Evolutionary conservation across 1,284 basidiomycete species (phyloP).

Genomic region (Cryptococcus sp.): DNA sequence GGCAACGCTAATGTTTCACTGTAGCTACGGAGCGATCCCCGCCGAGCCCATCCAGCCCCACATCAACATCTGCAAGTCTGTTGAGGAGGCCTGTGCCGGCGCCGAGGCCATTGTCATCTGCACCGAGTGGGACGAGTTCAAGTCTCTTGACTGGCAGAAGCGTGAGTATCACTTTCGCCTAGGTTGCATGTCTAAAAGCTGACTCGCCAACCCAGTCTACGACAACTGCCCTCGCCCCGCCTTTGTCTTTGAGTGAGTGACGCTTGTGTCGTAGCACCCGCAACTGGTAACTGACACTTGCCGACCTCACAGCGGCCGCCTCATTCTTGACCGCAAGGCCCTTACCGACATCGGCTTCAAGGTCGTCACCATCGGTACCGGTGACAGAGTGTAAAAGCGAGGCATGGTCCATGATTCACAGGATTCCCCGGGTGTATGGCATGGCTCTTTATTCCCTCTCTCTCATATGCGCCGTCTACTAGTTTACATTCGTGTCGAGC

Average conservation of each 20-base stretch:
- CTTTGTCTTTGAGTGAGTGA: slow-evolving; percentile 74
- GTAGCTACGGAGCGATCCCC: slow-evolving; percentile 46
- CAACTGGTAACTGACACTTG: not conserved
- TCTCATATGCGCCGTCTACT: not conserved
- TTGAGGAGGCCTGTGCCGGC: slow-evolving; percentile 80
- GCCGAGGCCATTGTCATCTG: slow-evolving; percentile 86
- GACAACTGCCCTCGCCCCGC: slow-evolving; percentile 90
- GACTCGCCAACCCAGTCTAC: slow-evolving; percentile 60
- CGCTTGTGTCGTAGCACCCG: not conserved
- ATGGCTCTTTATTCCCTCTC: not conserved
- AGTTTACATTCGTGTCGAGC: not conserved
- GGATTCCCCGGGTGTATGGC: not conserved
- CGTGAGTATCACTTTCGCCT: slow-evolving; percentile 17
- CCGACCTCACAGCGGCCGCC: slow-evolving; percentile 29
- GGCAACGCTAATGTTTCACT: not conserved
- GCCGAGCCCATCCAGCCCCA: slow-evolving; percentile 66
- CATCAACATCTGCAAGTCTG: slow-evolving; percentile 71
- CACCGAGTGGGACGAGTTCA: slow-evolving; percentile 96
- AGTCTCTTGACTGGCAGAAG: slow-evolving; percentile 78
- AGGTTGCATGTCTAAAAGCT: not conserved
- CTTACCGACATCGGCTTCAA: slow-evolving; percentile 88
- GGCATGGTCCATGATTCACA: not conserved
- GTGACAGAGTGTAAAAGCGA: slow-evolving; percentile 39
- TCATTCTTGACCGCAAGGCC: slow-evolving; percentile 71
- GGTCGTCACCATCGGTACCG: slow-evolving; percentile 57